Base-by-base conservation (phyloP, 1,284 basidiomycete species). In the Cryptococcus jaspeensis region DNA sequence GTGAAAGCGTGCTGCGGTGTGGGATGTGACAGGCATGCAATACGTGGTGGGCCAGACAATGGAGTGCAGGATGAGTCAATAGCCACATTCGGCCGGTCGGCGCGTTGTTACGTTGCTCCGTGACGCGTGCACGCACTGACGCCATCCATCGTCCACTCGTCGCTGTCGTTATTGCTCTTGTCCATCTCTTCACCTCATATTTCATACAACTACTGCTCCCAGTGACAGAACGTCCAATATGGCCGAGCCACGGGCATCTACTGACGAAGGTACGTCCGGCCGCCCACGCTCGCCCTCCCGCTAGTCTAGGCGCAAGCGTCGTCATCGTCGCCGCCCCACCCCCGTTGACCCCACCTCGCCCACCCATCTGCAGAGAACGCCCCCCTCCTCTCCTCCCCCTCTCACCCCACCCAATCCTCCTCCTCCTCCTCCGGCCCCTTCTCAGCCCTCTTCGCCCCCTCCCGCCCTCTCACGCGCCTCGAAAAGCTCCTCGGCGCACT, bases 401-500 rank as follows among this genome's bases (percentile, higher is more conserved):
- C 55, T 43, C 54, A 61, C 54, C 58, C 59, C 59, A 64, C 45
- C 50, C 25, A 18, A 25, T 16, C 47, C 2, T n/a, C n/a, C n/a
- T n/a, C n/a, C n/a, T n/a, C 48, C 40, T 9, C 41, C 49, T 25
- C 20, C 23, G 35, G 40, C 47, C 12, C 36, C n/a, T 22, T 65
- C 57, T 38, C 64, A 50, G 50, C 60, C 71, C 50, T 77, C 44
- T 66, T 68, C 49, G 67, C 72, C 32, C 70, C 74, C 5, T 63
- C 74, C 7, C 73, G 88, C 56, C 87, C 90, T 63, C 87, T 89
- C 1, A 91, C 90, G 0, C 82, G 86, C n/a, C 82, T 96, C 59
- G 88, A 92, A 56, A 89, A 91, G 78, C 80, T 92, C 53, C 84
- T 98, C 1, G 84, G 91, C 15, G 80, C 87, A 15, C 77, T 89